Evolutionary conservation across 225 moss, liverwort and hornwort species (phyloP).

Genomic region (Polytrichum formosum): DNA sequence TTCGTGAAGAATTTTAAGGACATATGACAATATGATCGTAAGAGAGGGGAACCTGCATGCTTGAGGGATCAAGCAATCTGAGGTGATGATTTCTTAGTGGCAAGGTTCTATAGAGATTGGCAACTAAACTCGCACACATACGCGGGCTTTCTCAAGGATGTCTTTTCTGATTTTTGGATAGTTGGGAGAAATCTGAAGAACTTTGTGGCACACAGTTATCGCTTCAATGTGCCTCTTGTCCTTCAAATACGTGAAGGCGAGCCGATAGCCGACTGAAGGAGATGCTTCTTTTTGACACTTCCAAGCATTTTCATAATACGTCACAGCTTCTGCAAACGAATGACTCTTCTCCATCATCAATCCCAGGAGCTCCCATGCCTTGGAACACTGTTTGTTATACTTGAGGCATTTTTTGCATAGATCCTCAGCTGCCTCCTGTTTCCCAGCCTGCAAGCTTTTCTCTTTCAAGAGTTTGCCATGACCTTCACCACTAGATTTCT

Average conservation of each 20-base stretch:
- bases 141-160: conserved; percentile 76
- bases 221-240: conserved; percentile 80
- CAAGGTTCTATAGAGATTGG: too few relatives aligned
- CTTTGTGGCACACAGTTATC: conserved; percentile 68
- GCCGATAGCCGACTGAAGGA: conserved; percentile 60
- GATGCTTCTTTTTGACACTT: conserved; percentile 69
- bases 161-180: conserved; percentile 79
- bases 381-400: conserved; percentile 74
- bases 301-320: conserved; percentile 79
- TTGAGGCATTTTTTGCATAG: conserved; percentile 77
- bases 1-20: too few relatives aligned
- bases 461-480: too few relatives aligned
- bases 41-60: too few relatives aligned
- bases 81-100: too few relatives aligned
- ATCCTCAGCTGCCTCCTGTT: conserved; percentile 75
- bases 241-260: conserved; percentile 68
- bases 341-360: conserved; percentile 66
- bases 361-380: conserved; percentile 78
- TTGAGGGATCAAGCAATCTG: too few relatives aligned
- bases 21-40: too few relatives aligned
- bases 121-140: conserved; percentile 43
- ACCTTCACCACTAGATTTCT: too few relatives aligned
- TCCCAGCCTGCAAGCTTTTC: conserved; percentile 46
- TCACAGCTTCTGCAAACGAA: conserved; percentile 47
- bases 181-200: conserved; percentile 48